Percentiles rank a stretch among this genome's conserved stretches.
phyloP scores from a whole-genome alignment of 164 flowering plant genomes.

The Chloranthus sessilifolius region DNA sequence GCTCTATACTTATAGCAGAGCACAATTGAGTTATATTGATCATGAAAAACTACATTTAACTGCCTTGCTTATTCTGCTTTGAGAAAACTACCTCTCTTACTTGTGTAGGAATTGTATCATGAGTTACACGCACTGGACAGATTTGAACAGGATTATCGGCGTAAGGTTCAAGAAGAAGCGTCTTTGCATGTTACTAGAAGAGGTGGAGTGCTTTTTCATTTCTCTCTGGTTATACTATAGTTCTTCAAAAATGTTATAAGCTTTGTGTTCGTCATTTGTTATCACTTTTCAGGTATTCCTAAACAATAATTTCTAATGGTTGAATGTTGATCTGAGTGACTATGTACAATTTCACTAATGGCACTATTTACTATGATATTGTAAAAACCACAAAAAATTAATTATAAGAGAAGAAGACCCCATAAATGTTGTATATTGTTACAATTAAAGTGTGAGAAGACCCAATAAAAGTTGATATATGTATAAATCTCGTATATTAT shows the following conservation, averaged over 20 bases:
- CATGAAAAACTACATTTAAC: not conserved
- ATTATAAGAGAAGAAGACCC: too few relatives aligned
- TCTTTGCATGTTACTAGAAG: conserved; percentile 43
- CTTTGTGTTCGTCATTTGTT: not conserved
- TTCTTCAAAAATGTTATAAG: not conserved
- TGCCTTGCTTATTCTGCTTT: not conserved
- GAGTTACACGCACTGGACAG: conserved; percentile 86
- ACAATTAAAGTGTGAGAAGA: too few relatives aligned
- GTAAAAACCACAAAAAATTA: too few relatives aligned
- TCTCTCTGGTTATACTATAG: not conserved
- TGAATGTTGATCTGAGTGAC: not conserved
- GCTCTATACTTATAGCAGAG: not conserved
- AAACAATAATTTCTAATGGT: not conserved
- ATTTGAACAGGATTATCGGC: conserved; percentile 81
- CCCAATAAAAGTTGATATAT: too few relatives aligned
- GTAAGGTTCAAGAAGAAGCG: conserved; percentile 83
- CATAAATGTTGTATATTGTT: too few relatives aligned
- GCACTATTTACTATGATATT: too few relatives aligned
- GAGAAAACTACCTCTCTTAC: not conserved
- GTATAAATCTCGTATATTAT: too few relatives aligned
- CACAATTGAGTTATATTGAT: not conserved
- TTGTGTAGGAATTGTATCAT: conserved; percentile 76
- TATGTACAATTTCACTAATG: not conserved
- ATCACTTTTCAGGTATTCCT: not conserved
- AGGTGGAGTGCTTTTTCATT: conserved; percentile 30